Percentiles rank a stretch among this genome's conserved stretches.
Evolutionary conservation across 2,329 filamentous ascomycete species (phyloP).

Genomic region (Bisporella sp.): DNA sequence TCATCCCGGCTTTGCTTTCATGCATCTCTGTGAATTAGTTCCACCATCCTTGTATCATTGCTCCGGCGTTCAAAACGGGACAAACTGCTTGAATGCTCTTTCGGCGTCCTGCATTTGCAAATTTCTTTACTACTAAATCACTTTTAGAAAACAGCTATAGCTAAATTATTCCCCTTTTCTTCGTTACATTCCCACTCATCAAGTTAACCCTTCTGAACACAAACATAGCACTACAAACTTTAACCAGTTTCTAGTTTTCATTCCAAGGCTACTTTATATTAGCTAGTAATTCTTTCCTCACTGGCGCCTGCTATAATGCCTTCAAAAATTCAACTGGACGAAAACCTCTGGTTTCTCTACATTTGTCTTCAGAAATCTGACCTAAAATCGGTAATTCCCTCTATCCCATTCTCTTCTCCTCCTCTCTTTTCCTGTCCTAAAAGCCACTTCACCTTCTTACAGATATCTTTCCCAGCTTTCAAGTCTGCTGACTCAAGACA

Average conservation of each 20-base stretch:
- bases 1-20: no score
- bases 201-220: background rate
- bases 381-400: conserved; percentile 28
- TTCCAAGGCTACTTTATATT: no score
- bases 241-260: background rate
- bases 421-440: background rate
- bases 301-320: conserved; percentile 23
- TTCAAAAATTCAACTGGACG: conserved; percentile 31
- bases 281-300: no score
- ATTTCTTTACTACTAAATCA: no score
- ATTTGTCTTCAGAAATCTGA: conserved; percentile 33
- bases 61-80: no score
- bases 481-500: background rate
- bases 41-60: no score
- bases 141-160: background rate
- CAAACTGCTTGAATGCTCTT: no score
- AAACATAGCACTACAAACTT: conserved; percentile 2
- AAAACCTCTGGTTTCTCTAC: conserved; percentile 35
- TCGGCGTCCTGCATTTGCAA: no score
- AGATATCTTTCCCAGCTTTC: no score
- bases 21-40: no score
- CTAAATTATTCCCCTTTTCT: background rate
- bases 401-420: background rate
- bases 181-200: background rate
- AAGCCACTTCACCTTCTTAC: background rate